phyloP scores from a whole-genome alignment of 345 rosid species.

The Gynandropsis gynandra region DNA sequence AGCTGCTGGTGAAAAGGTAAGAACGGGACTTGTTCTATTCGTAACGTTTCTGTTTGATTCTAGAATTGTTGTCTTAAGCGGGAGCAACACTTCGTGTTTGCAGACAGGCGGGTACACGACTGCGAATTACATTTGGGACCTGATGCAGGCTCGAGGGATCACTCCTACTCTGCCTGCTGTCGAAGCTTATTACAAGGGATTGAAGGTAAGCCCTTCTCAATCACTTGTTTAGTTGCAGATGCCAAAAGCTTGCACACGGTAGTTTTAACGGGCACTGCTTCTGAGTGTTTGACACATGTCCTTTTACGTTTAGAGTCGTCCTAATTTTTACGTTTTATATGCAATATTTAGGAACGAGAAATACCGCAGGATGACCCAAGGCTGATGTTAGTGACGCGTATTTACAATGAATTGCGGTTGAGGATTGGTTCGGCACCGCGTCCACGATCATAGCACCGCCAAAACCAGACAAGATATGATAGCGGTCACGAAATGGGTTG shows the following conservation, averaged over 20 bases:
- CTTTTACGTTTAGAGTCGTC: too few relatives aligned
- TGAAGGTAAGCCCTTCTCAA: slow-evolving; percentile 44
- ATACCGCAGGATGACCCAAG: slow-evolving; percentile 84
- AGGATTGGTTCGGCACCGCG: slow-evolving; percentile 32
- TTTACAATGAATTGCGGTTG: slow-evolving; percentile 33
- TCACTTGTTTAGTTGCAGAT: too few relatives aligned
- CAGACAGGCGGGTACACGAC: slow-evolving; percentile 83
- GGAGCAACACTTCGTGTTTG: slow-evolving; percentile 1
- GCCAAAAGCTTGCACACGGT: too few relatives aligned
- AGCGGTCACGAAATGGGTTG: slow-evolving; percentile 8
- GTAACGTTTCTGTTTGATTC: background rate
- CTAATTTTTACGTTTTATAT: slow-evolving; percentile 7
- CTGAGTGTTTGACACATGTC: too few relatives aligned
- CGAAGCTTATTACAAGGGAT: slow-evolving; percentile 81
- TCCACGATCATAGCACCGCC: slow-evolving; percentile 11
- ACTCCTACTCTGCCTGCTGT: slow-evolving; percentile 41
- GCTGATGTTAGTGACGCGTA: slow-evolving; percentile 41
- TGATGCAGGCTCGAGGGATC: slow-evolving; percentile 65
- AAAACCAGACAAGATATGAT: background rate
- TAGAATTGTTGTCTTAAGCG: slow-evolving; percentile 2
- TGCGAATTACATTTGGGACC: slow-evolving; percentile 89
- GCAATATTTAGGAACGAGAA: slow-evolving; percentile 51
- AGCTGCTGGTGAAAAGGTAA: slow-evolving; percentile 92
- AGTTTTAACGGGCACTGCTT: too few relatives aligned
- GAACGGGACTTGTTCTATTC: background rate